Conservation (phyloP, 495 filamentous ascomycete species). For the Aspergillus mulundensis region DNA sequence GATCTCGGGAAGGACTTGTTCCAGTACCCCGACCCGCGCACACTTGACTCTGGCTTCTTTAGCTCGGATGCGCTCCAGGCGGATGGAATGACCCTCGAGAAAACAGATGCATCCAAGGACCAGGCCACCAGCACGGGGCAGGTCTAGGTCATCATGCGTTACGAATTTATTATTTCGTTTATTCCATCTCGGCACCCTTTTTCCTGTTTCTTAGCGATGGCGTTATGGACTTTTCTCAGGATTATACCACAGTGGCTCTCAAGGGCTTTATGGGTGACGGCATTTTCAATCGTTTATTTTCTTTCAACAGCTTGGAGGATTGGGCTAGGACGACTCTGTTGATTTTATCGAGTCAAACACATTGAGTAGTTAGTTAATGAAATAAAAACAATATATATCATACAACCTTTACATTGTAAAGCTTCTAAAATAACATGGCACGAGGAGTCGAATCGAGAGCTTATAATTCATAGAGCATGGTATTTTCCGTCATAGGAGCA, state of each 20-base stretch:
- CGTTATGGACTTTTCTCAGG: constrained; percentile 26
- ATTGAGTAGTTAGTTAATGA: neutral
- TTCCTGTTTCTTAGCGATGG: constrained; percentile 32
- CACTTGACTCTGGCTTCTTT: constrained; percentile 41
- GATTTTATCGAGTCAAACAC: neutral
- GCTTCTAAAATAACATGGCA: too few species aligned
- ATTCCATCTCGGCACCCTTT: constrained; percentile 6
- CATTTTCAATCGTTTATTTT: constrained; percentile 4
- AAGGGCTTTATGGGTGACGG: neutral
- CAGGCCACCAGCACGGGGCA: constrained; percentile 16
- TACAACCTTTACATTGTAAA: too few species aligned
- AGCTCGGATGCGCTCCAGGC: constrained; percentile 34
- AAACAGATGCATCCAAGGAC: constrained; percentile 19
- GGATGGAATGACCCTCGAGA: constrained; percentile 23
- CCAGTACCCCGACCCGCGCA: constrained; percentile 22
- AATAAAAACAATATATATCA: neutral
- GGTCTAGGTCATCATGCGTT: constrained; percentile 13
- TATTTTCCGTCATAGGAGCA: neutral
- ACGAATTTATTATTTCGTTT: constrained; percentile 20
- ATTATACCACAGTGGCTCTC: neutral
- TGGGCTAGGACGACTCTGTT: neutral
- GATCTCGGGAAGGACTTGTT: constrained; percentile 33
- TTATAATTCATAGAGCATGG: too few species aligned
- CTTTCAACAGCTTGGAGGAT: neutral
- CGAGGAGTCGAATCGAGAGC: too few species aligned